A percentile compares a stretch with the other conserved stretches of the same genome.
phyloP scores from a whole-genome alignment of 352 stramenopile species.

The Globisporangium nodosum region DNA sequence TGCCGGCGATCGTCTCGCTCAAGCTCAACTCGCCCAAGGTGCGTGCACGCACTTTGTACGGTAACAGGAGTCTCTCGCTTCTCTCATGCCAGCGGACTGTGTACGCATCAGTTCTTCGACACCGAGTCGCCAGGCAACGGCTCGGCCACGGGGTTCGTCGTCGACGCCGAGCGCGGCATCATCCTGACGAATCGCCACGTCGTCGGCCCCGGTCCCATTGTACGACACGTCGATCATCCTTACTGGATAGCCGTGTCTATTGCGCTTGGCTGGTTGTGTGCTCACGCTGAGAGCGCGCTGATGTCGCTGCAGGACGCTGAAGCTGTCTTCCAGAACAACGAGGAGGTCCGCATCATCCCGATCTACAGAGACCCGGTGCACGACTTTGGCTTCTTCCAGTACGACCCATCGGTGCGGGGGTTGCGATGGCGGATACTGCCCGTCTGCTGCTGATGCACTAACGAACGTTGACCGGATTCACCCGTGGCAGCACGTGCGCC shows the following conservation, averaged over 20 bases:
- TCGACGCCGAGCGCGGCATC: constrained; percentile 88
- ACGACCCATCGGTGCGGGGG: constrained; percentile 60
- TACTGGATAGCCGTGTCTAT: neutral
- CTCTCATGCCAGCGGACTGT: constrained; percentile 7
- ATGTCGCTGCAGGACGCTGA: constrained; percentile 63
- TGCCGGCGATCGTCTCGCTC: constrained; percentile 83
- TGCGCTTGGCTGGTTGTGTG: neutral
- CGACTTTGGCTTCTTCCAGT: constrained; percentile 92
- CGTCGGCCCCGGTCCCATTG: constrained; percentile 77
- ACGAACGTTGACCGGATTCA: neutral
- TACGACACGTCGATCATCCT: constrained; percentile 21
- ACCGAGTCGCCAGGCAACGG: constrained; percentile 84
- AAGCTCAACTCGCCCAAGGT: constrained; percentile 88
- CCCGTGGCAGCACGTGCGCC: constrained; percentile 67
- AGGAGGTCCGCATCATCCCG: constrained; percentile 88
- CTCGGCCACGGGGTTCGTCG: constrained; percentile 90
- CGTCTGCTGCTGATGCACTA: neutral
- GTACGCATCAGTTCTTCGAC: constrained; percentile 76
- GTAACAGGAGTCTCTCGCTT: neutral
- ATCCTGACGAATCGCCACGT: constrained; percentile 93
- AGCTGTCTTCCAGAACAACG: constrained; percentile 92
- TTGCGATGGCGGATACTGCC: neutral
- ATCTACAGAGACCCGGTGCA: constrained; percentile 92
- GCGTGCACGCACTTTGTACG: neutral
- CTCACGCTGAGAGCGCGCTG: constrained; percentile 1